These are phyloP conservation scores for Isabelozyma rhagii DNA, from an alignment of 805 yeast genomes.

Conservation along the genomic window DNA sequence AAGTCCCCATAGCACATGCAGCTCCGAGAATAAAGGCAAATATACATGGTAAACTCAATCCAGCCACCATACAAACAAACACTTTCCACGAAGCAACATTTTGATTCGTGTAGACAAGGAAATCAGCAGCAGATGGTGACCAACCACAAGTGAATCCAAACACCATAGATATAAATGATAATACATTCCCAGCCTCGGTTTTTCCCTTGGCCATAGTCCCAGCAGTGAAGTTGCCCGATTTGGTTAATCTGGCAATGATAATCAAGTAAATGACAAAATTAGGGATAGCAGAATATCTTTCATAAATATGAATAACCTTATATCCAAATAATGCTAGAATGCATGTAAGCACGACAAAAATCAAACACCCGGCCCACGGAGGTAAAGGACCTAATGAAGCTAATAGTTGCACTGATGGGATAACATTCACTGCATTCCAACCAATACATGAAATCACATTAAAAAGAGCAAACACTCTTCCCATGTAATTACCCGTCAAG, in stretches of 20 bases:
- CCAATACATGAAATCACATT: constrained; percentile 29
- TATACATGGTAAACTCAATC: constrained; percentile 23
- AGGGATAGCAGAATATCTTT: constrained; percentile 32
- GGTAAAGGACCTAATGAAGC: constrained; percentile 26
- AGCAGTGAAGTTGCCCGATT: constrained; percentile 19
- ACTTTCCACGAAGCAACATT: constrained; percentile 25
- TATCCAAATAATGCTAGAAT: constrained; percentile 30
- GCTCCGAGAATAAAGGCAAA: constrained; percentile 30
- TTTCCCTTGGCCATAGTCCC: constrained; percentile 25
- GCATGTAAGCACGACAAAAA: constrained; percentile 26
- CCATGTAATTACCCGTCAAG: constrained; percentile 29
- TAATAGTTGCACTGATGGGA: constrained; percentile 28
- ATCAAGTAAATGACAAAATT: constrained; percentile 24
- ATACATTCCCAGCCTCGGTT: constrained; percentile 25
- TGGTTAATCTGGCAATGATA: constrained; percentile 25
- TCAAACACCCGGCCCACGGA: constrained; percentile 34
- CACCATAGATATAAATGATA: constrained; percentile 23
- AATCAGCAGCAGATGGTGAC: constrained; percentile 32
- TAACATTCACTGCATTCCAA: constrained; percentile 31
- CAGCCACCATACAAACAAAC: constrained; percentile 21
- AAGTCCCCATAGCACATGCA: constrained; percentile 27
- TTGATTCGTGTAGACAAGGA: constrained; percentile 29
- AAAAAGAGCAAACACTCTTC: constrained; percentile 25
- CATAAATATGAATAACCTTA: constrained; percentile 27
- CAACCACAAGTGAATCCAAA: constrained; percentile 34